Percentiles rank a stretch among this genome's conserved stretches.
These are phyloP conservation scores for Candida methanosorbosa DNA, from an alignment of 805 yeast species.

Conservation along the genomic window DNA sequence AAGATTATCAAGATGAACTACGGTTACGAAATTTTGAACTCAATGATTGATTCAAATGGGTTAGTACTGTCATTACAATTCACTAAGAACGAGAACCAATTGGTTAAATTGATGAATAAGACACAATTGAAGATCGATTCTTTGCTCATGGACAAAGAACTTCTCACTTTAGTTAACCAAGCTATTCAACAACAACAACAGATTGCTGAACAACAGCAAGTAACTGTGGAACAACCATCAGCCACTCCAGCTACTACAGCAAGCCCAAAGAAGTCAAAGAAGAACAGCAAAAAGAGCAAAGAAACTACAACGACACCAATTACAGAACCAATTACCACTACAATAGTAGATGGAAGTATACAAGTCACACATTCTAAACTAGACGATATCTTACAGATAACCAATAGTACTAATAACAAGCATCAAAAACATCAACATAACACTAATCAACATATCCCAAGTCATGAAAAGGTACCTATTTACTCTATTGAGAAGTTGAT, in stretches of 20 bases:
- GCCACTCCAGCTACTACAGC: not conserved
- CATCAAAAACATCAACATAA: no score
- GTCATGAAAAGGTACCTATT: slow-evolving; percentile 44
- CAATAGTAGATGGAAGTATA: no score
- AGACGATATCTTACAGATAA: not conserved
- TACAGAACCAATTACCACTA: no score
- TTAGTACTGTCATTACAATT: slow-evolving; percentile 51
- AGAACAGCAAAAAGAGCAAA: not conserved
- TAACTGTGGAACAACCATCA: slow-evolving; percentile 1
- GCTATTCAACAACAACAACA: slow-evolving; percentile 22
- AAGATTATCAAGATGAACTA: slow-evolving; percentile 36
- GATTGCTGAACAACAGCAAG: slow-evolving; percentile 13
- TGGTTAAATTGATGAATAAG: slow-evolving; percentile 35
- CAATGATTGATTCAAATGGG: slow-evolving; percentile 68
- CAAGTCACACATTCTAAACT: not conserved
- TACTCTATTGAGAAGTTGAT: slow-evolving; percentile 45
- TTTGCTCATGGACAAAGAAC: slow-evolving; percentile 31
- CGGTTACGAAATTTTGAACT: slow-evolving; percentile 54
- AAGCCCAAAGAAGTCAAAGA: not conserved
- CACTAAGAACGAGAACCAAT: slow-evolving; percentile 37
- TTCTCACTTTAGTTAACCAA: slow-evolving; percentile 39
- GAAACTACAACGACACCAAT: not conserved
- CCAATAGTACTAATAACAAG: slow-evolving; percentile 15
- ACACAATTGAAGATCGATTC: slow-evolving; percentile 28
- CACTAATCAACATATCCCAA: no score